A percentile compares a stretch with the other conserved stretches of the same genome.
phyloP scores from a whole-genome alignment of 1,284 basidiomycete genomes.

The Xerocomus nothofagi region DNA sequence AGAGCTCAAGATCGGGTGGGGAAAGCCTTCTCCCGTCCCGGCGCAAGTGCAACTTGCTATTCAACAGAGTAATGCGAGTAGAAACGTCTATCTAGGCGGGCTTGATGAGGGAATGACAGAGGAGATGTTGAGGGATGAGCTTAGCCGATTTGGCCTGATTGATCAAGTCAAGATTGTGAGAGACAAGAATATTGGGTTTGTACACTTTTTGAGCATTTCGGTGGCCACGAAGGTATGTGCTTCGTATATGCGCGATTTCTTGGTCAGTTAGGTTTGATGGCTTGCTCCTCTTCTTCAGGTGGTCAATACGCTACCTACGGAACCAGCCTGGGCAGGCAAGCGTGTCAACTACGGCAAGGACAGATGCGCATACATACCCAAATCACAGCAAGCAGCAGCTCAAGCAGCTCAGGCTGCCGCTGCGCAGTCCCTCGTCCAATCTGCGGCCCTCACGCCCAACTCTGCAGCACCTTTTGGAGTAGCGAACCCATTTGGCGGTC shows the following conservation, averaged over 20 bases:
- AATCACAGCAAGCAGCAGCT: slow-evolving; percentile 82
- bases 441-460: slow-evolving; percentile 40
- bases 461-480: slow-evolving; percentile 27
- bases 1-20: slow-evolving; percentile 96
- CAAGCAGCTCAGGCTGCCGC: slow-evolving; percentile 82
- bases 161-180: slow-evolving; percentile 98
- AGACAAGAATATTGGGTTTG: slow-evolving; percentile 97
- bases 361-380: slow-evolving; percentile 91
- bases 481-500: slow-evolving; percentile 30
- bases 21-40: slow-evolving; percentile 86
- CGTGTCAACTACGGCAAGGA: slow-evolving; percentile 95
- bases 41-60: slow-evolving; percentile 84
- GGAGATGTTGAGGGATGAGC: slow-evolving; percentile 84
- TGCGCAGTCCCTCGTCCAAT: slow-evolving; percentile 73
- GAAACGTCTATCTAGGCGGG: slow-evolving; percentile 93
- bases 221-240: slow-evolving; percentile 82
- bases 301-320: slow-evolving; percentile 84
- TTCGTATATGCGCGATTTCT: neutral
- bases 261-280: neutral
- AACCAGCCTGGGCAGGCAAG: slow-evolving; percentile 90
- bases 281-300: slow-evolving; percentile 51
- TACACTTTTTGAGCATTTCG: slow-evolving; percentile 92
- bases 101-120: slow-evolving; percentile 87
- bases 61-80: slow-evolving; percentile 84
- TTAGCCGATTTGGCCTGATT: slow-evolving; percentile 89